A percentile compares a stretch with the other conserved stretches of the same genome.
Evolutionary conservation across 805 yeast genomes (phyloP).

Genomic region (Nakazawaea ambrosiae): DNA sequence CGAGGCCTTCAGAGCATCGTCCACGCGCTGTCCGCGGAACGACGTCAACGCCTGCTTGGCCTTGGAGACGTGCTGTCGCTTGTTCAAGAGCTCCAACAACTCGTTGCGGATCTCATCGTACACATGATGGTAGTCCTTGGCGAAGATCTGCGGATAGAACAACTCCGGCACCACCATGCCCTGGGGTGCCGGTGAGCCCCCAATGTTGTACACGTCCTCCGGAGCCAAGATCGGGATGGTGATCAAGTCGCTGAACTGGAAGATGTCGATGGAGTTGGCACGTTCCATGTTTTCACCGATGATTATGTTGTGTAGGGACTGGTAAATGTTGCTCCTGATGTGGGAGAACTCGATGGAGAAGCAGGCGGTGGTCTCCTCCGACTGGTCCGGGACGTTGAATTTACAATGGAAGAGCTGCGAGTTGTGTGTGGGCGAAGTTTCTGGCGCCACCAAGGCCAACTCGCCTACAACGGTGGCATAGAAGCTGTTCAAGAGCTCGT

Average conservation of each 20-base stretch:
- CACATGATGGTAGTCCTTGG: constrained; percentile 18
- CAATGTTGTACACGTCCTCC: constrained; percentile 18
- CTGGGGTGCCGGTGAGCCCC: constrained; percentile 10
- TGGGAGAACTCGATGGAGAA: constrained; percentile 27
- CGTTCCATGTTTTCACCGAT: constrained; percentile 23
- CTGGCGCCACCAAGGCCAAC: constrained; percentile 13
- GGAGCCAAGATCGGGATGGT: constrained; percentile 24
- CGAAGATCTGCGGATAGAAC: constrained; percentile 34
- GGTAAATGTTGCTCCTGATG: constrained; percentile 22
- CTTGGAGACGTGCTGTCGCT: constrained; percentile 14
- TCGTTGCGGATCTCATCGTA: constrained; percentile 9
- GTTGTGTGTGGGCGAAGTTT: too few species aligned
- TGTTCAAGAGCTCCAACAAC: constrained; percentile 3
- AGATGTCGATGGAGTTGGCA: constrained; percentile 17
- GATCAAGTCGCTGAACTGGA: constrained; percentile 26
- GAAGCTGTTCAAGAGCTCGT: constrained; percentile 15
- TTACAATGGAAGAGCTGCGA: constrained; percentile 9
- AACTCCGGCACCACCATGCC: constrained; percentile 23
- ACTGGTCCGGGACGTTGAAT: constrained; percentile 1
- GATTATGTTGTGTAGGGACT: constrained; percentile 24
- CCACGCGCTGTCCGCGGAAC: constrained; percentile 25
- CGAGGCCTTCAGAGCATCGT: constrained; percentile 19
- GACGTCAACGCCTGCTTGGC: constrained; percentile 19
- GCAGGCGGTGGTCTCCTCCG: constrained; percentile 18
- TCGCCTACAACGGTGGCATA: constrained; percentile 11